phyloP scores from a whole-genome alignment of 225 moss, liverwort and hornwort species.

The Physcomitrium patens region DNA sequence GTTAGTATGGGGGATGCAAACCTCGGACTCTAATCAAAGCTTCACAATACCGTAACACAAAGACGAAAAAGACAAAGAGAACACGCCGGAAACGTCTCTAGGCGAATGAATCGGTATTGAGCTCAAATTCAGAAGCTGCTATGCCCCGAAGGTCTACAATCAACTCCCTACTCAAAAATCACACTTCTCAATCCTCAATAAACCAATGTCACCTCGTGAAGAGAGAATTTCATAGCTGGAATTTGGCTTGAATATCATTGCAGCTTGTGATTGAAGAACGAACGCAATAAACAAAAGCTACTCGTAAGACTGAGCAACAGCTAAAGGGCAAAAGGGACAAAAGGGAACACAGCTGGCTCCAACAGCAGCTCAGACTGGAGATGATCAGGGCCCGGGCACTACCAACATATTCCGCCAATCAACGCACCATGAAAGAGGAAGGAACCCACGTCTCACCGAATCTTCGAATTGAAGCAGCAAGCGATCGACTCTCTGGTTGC shows the following conservation, averaged over 20 bases:
- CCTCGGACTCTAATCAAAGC: too few species aligned
- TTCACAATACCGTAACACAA: too few species aligned
- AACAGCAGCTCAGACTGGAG: not conserved
- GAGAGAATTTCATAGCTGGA: not conserved
- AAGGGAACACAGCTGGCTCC: conserved; percentile 11
- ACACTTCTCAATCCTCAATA: not conserved
- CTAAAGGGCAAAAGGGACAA: not conserved
- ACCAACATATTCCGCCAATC: too few species aligned
- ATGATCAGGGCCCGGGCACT: not conserved
- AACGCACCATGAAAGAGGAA: too few species aligned
- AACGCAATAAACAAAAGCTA: not conserved
- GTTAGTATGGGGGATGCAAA: not conserved
- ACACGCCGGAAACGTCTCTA: too few species aligned
- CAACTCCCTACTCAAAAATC: not conserved
- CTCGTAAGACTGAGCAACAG: not conserved
- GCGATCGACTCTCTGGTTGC: not conserved
- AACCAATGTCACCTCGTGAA: too few species aligned
- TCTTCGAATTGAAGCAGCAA: not conserved
- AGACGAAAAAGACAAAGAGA: too few species aligned
- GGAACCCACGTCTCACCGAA: not conserved
- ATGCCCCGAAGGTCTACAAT: not conserved
- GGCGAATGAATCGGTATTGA: too few species aligned
- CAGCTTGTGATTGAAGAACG: not conserved
- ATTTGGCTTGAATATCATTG: not conserved
- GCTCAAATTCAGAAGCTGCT: not conserved